Percentiles rank a stretch among this genome's conserved stretches.
phyloP scores from a whole-genome alignment of 345 rosid species.

The Citrus trifoliata region DNA sequence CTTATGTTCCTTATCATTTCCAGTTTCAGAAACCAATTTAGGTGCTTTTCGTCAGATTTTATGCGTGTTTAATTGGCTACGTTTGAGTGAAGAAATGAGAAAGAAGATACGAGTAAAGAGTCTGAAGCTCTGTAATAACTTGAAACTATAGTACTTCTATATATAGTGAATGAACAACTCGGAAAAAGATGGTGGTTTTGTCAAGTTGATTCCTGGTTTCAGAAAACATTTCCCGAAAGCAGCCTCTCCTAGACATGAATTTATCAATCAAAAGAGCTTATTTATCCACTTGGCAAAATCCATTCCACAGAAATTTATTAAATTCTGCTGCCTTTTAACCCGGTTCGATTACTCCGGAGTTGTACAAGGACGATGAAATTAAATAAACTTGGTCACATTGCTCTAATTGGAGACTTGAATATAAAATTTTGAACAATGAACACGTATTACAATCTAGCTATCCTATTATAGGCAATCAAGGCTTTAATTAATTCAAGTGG shows the following conservation, averaged over 20 bases:
- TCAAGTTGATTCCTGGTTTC: neutral
- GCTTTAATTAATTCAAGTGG: neutral
- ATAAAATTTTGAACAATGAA: neutral
- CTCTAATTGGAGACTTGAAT: neutral
- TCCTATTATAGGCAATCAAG: neutral
- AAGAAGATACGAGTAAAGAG: neutral
- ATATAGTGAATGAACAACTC: neutral
- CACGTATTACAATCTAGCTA: neutral
- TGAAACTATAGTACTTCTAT: neutral
- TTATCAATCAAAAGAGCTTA: neutral
- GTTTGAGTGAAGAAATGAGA: neutral
- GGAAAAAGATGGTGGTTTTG: neutral
- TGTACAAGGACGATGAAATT: neutral
- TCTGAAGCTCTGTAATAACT: neutral
- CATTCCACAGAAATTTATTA: neutral
- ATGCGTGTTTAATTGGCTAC: neutral
- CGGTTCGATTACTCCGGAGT: neutral
- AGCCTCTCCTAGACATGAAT: neutral
- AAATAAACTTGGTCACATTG: neutral
- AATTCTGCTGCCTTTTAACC: neutral
- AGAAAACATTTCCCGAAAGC: neutral
- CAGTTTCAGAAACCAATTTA: neutral
- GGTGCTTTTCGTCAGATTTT: neutral
- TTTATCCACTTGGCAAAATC: conserved; percentile 18
- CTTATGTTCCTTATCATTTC: conserved; percentile 22